phyloP scores from a whole-genome alignment of 1,284 basidiomycete species.

The Trichosporon asahii region DNA sequence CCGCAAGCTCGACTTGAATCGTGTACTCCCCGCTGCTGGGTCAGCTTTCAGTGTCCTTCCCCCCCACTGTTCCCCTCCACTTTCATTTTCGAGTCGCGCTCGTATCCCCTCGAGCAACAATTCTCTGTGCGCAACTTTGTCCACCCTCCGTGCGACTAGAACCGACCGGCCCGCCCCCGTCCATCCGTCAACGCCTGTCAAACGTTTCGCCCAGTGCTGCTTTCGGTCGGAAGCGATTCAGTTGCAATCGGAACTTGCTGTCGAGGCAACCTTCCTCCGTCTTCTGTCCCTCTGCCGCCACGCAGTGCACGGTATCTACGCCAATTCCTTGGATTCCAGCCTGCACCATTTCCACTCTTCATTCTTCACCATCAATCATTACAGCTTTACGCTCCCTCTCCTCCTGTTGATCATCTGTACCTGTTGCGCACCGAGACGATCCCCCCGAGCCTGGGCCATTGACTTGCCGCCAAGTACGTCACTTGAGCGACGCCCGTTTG shows the following conservation, averaged over 20 bases:
- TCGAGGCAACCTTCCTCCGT: not conserved
- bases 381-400: not conserved
- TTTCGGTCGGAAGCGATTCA: not conserved
- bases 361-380: not conserved
- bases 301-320: not conserved
- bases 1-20: not conserved
- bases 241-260: not conserved
- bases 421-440: not conserved
- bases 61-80: not conserved
- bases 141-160: not conserved
- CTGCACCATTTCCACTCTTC: not conserved
- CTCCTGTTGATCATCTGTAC: not conserved
- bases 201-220: not conserved
- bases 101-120: not conserved
- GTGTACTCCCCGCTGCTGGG: not conserved
- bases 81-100: conserved; percentile 1
- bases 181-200: not conserved
- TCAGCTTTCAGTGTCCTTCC: not conserved
- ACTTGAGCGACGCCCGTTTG: not conserved
- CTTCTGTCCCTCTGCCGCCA: not conserved
- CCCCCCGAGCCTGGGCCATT: not conserved
- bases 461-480: not conserved
- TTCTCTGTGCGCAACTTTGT: not conserved
- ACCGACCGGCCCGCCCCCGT: not conserved
- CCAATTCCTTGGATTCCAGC: not conserved